Percentiles rank a stretch among this genome's conserved stretches.
These are phyloP conservation scores for Erysimum pusillum DNA, from an alignment of 441 rosid genomes.

Conservation along the genomic window DNA sequence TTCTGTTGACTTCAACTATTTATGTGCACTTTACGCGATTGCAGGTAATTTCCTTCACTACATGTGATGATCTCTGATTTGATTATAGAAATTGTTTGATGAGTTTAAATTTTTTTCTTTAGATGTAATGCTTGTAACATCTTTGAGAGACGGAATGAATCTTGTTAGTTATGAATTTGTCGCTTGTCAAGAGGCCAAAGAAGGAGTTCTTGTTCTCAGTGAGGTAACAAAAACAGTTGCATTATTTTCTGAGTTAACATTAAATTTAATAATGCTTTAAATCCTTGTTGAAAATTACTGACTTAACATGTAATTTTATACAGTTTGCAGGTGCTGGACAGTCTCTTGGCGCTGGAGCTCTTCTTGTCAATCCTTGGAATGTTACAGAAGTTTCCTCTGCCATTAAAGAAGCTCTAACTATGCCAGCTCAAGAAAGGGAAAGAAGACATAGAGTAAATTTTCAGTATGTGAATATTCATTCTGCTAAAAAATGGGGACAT, in stretches of 20 bases:
- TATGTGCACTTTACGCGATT: neutral
- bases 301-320: conserved; percentile 17
- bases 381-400: conserved; percentile 91
- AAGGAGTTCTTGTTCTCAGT: conserved; percentile 99
- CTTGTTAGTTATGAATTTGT: conserved; percentile 99
- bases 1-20: neutral
- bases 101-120: conserved; percentile 45
- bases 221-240: conserved; percentile 64
- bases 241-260: too few species aligned
- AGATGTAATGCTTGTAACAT: conserved; percentile 99
- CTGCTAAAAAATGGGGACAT: conserved; percentile 98
- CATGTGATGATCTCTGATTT: conserved; percentile 31
- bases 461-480: conserved; percentile 73
- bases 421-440: conserved; percentile 82
- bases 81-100: too few species aligned
- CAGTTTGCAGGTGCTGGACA: conserved; percentile 99
- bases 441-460: conserved; percentile 79
- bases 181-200: conserved; percentile 96
- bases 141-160: conserved; percentile 99
- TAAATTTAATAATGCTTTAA: neutral
- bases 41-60: conserved; percentile 1
- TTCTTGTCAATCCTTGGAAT: conserved; percentile 97
- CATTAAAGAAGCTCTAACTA: conserved; percentile 78
- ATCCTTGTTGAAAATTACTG: neutral
- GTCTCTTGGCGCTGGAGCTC: conserved; percentile 96